These are phyloP conservation scores for Talaromyces albobiverticillius DNA, from an alignment of 2,329 filamentous ascomycete species.

Conservation along the genomic window DNA sequence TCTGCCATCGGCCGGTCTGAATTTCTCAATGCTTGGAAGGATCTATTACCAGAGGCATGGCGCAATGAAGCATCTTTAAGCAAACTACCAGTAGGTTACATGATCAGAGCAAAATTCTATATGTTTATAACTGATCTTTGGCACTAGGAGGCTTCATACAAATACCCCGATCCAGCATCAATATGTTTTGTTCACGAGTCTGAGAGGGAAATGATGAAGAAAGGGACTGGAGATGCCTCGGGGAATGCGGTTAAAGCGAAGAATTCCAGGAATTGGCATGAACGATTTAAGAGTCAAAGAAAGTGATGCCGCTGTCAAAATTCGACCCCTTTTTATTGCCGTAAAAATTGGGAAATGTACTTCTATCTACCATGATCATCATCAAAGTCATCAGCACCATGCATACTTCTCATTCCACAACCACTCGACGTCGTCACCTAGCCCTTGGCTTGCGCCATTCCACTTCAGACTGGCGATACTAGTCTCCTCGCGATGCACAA, in stretches of 20 bases:
- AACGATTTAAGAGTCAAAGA: slow-evolving; percentile 38
- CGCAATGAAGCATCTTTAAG: slow-evolving; percentile 32
- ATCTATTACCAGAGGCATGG: slow-evolving; percentile 44
- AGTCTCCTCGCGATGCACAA: slow-evolving; percentile 45
- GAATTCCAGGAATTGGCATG: slow-evolving; percentile 42
- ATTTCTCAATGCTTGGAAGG: slow-evolving; percentile 40
- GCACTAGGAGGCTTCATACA: slow-evolving; percentile 27
- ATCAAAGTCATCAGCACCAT: slow-evolving; percentile 41
- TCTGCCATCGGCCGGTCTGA: slow-evolving; percentile 31
- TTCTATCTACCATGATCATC: too few species aligned
- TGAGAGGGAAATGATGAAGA: slow-evolving; percentile 28
- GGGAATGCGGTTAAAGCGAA: slow-evolving; percentile 28
- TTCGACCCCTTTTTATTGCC: too few species aligned
- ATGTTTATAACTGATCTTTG: background rate
- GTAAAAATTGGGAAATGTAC: too few species aligned
- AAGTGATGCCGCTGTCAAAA: slow-evolving; percentile 23
- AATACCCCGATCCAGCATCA: slow-evolving; percentile 32
- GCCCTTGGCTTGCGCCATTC: slow-evolving; percentile 38
- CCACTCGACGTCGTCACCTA: slow-evolving; percentile 44
- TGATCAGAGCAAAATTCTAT: background rate
- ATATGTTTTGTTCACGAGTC: slow-evolving; percentile 33
- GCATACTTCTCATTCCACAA: slow-evolving; percentile 48
- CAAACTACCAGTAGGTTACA: slow-evolving; percentile 28
- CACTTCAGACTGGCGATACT: slow-evolving; percentile 48
- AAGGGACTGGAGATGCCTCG: slow-evolving; percentile 19